Conservation (phyloP, 768 basidiomycete species). For the Podaxis sp. region DNA sequence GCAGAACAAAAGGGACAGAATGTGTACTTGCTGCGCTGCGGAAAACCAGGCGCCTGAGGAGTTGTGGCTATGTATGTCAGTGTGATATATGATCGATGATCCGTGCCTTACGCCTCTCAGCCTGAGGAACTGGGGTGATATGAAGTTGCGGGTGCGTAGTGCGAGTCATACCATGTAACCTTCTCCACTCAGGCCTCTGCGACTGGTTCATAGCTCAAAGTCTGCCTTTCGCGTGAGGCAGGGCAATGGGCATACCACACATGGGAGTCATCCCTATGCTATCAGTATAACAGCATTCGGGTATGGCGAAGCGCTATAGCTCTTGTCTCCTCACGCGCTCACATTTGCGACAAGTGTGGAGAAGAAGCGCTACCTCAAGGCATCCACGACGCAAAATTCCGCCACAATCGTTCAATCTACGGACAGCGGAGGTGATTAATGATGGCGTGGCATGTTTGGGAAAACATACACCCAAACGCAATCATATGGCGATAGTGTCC, state of each 20-base stretch:
- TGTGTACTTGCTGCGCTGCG: neutral
- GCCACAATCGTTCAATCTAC: neutral
- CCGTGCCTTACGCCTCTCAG: neutral
- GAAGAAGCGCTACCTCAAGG: constrained; percentile 3
- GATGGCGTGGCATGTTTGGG: neutral
- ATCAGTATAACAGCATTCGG: neutral
- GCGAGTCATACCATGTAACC: neutral
- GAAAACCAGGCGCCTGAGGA: neutral
- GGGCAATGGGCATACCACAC: neutral
- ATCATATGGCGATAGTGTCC: neutral
- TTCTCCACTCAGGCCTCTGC: neutral
- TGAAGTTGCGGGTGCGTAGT: neutral
- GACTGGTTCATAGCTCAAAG: neutral
- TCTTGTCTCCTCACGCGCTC: neutral
- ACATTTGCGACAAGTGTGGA: neutral
- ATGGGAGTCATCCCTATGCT: neutral
- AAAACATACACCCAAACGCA: neutral
- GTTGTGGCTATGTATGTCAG: neutral
- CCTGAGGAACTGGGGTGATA: neutral
- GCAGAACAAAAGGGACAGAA: neutral
- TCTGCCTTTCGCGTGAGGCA: neutral
- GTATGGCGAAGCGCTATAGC: neutral
- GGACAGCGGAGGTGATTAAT: neutral
- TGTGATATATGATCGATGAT: neutral
- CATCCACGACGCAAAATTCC: neutral